A percentile compares a stretch with the other conserved stretches of the same genome.
phyloP scores from a whole-genome alignment of 257 asterid genomes.

The Solanum tarijense region DNA sequence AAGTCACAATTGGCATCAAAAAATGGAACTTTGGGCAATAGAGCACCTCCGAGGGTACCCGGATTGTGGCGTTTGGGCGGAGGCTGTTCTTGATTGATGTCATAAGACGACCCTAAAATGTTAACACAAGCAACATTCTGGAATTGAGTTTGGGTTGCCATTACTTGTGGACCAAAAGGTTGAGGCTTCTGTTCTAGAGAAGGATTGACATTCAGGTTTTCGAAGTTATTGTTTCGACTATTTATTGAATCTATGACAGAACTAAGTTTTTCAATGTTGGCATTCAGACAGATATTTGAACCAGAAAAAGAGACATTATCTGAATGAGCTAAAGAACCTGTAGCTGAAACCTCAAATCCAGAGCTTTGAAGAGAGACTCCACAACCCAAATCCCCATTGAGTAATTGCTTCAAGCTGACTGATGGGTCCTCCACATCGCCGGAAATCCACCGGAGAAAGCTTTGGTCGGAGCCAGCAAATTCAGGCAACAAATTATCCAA shows the following conservation, averaged over 20 bases:
- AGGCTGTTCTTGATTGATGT: conserved; percentile 16
- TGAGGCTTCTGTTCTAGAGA: conserved; percentile 9
- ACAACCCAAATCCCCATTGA: conserved; percentile 12
- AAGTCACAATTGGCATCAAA: conserved; percentile 11
- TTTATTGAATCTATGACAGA: neutral
- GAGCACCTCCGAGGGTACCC: neutral
- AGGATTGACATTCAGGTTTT: conserved; percentile 2
- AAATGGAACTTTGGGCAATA: conserved; percentile 8
- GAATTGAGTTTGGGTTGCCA: conserved; percentile 3
- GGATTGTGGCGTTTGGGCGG: conserved; percentile 25
- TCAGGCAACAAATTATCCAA: conserved; percentile 36
- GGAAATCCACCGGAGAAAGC: conserved; percentile 25
- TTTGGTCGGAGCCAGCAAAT: conserved; percentile 24
- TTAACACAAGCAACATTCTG: conserved; percentile 10
- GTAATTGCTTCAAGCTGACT: conserved; percentile 14
- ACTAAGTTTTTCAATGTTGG: conserved; percentile 12
- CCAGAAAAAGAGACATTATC: conserved; percentile 1
- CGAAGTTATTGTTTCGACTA: neutral
- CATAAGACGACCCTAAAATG: neutral
- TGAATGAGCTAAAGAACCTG: conserved; percentile 9
- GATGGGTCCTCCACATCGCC: conserved; percentile 25
- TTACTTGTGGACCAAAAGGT: neutral
- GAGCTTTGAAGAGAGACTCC: conserved; percentile 6
- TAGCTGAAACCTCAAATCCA: conserved; percentile 8
- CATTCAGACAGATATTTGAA: neutral